A percentile compares a stretch with the other conserved stretches of the same genome.
Evolutionary conservation across 176 grass and related monocot genomes (phyloP).

Genomic region (Hordeum marinum): DNA sequence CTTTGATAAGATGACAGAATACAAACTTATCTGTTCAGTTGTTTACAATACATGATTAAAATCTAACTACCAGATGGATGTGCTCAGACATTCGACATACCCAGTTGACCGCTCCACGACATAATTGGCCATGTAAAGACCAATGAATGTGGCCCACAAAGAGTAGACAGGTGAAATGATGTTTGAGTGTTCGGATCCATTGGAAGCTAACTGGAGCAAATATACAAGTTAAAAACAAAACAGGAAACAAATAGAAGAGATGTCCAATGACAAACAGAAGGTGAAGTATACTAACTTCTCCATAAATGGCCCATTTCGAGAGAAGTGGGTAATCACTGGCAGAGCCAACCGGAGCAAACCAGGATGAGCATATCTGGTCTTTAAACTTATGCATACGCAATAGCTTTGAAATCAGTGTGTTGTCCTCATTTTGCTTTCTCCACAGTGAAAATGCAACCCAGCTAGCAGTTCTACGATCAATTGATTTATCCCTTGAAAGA

Average conservation of each 20-base stretch:
- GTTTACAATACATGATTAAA: neutral
- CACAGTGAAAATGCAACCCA: slow-evolving; percentile 76
- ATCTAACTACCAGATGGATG: neutral
- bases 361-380: slow-evolving; percentile 94
- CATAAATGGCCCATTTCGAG: slow-evolving; percentile 98
- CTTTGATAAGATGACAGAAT: neutral
- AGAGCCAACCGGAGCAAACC: slow-evolving; percentile 94
- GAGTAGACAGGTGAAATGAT: slow-evolving; percentile 90
- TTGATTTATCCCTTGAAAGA: slow-evolving; percentile 61
- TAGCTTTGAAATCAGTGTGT: slow-evolving; percentile 50
- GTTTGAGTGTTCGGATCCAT: slow-evolving; percentile 64
- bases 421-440: slow-evolving; percentile 80
- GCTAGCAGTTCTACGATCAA: slow-evolving; percentile 73
- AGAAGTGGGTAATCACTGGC: slow-evolving; percentile 91
- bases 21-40: neutral
- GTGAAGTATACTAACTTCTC: slow-evolving; percentile 53
- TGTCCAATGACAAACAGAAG: neutral
- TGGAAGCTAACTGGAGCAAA: slow-evolving; percentile 71
- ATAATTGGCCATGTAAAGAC: slow-evolving; percentile 97
- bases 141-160: slow-evolving; percentile 94
- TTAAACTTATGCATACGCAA: slow-evolving; percentile 85
- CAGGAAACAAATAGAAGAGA: neutral
- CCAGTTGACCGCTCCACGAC: slow-evolving; percentile 92
- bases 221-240: slow-evolving; percentile 29
- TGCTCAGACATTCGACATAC: slow-evolving; percentile 46